Evolutionary conservation across 805 yeast genomes (phyloP).

Genomic region (Ogataea methanolica): DNA sequence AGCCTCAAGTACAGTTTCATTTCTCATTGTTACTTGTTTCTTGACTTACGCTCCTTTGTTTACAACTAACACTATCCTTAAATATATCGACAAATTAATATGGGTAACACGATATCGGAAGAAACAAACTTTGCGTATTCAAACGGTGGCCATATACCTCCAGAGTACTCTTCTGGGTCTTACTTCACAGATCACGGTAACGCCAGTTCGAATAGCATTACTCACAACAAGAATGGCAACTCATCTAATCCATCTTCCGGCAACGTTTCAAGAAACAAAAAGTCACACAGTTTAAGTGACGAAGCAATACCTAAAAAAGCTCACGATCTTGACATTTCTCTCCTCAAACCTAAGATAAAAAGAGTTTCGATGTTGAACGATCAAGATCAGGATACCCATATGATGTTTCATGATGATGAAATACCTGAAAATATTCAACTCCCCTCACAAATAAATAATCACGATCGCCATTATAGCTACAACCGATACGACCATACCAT

Average conservation of each 20-base stretch:
- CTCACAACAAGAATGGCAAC: background rate
- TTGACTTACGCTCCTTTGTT: no score
- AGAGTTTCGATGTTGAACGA: no score
- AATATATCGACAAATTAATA: background rate
- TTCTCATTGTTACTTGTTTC: no score
- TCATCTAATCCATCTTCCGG: background rate
- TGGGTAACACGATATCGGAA: constrained; percentile 3
- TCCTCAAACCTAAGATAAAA: no score
- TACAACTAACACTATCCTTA: no score
- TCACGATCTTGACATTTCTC: no score
- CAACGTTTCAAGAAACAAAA: no score
- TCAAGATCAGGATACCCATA: background rate
- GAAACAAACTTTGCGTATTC: constrained; percentile 2
- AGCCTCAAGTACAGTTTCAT: no score
- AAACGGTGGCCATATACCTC: background rate
- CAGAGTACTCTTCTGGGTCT: background rate
- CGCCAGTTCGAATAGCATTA: background rate
- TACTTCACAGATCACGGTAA: background rate
- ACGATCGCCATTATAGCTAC: background rate
- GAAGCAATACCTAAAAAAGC: no score
- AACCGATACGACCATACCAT: background rate
- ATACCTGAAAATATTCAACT: background rate
- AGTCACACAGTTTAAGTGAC: no score
- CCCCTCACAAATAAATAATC: background rate
- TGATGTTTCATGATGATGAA: background rate